Evolutionary conservation across 352 stramenopile genomes (phyloP).

Genomic region (Phytophthora tubulina): DNA sequence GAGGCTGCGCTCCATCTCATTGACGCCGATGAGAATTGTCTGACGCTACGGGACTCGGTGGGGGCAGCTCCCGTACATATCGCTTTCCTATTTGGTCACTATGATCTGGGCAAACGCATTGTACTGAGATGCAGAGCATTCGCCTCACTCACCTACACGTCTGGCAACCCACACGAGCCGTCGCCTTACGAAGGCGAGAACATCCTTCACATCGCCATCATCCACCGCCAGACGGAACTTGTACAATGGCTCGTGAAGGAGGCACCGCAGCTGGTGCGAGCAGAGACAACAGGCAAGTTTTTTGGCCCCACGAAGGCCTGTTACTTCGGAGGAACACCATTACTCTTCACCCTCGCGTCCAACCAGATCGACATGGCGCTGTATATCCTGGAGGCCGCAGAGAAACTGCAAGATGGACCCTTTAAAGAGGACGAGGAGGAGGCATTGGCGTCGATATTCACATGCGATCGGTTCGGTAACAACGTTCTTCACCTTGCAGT

Average conservation of each 20-base stretch:
- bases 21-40: constrained; percentile 42
- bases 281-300: constrained; percentile 62
- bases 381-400: constrained; percentile 47
- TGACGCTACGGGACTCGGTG: constrained; percentile 60
- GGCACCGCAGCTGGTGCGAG: constrained; percentile 50
- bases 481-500: constrained; percentile 70
- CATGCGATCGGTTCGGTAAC: constrained; percentile 66
- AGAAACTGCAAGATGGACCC: constrained; percentile 30
- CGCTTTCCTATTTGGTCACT: constrained; percentile 69
- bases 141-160: constrained; percentile 53
- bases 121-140: constrained; percentile 40
- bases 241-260: constrained; percentile 52
- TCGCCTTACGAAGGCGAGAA: constrained; percentile 74
- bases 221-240: constrained; percentile 53
- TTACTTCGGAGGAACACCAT: constrained; percentile 70
- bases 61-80: constrained; percentile 61
- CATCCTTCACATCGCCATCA: constrained; percentile 73
- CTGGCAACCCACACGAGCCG: constrained; percentile 36
- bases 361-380: constrained; percentile 62
- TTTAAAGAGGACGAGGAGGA: constrained; percentile 12
- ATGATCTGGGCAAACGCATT: constrained; percentile 60
- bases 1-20: constrained; percentile 40
- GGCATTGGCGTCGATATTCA: constrained; percentile 51
- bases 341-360: constrained; percentile 68
- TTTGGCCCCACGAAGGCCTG: constrained; percentile 58